These are phyloP conservation scores for Fusarium paranaense DNA, from an alignment of 2,329 filamentous ascomycete genomes.

Conservation along the genomic window DNA sequence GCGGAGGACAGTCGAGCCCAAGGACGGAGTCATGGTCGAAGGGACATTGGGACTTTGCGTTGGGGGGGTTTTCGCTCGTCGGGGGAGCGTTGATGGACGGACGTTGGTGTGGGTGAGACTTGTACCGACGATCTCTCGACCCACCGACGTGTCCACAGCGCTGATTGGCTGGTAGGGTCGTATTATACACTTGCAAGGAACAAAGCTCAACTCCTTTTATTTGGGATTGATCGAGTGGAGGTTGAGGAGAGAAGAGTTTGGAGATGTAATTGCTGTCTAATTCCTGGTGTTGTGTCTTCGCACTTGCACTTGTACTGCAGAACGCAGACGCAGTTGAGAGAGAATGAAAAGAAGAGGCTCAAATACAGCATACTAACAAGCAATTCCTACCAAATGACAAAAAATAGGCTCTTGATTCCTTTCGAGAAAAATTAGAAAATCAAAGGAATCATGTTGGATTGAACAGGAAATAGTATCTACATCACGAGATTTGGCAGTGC, in stretches of 20 bases:
- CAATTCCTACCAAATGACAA: not conserved
- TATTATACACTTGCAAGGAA: not conserved
- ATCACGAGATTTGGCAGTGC: not conserved
- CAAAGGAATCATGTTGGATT: not conserved
- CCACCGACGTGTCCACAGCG: not conserved
- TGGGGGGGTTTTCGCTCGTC: not conserved
- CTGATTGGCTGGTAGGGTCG: not conserved
- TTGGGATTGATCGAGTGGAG: not conserved
- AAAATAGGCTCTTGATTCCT: not conserved
- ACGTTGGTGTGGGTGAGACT: not conserved
- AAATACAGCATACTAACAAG: not conserved
- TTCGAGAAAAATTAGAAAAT: not conserved
- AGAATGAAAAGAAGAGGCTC: not conserved
- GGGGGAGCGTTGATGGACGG: not conserved
- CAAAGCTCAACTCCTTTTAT: not conserved
- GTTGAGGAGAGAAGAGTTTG: not conserved
- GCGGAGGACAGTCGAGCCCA: conserved; percentile 27
- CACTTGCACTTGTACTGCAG: not conserved
- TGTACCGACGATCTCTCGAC: not conserved
- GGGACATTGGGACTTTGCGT: conserved; percentile 24
- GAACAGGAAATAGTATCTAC: not conserved
- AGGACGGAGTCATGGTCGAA: conserved; percentile 33
- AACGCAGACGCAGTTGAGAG: not conserved
- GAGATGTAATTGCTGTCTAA: not conserved
- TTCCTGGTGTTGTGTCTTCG: not conserved